phyloP scores from a whole-genome alignment of 345 rosid species.

The Hypericum perforatum region DNA sequence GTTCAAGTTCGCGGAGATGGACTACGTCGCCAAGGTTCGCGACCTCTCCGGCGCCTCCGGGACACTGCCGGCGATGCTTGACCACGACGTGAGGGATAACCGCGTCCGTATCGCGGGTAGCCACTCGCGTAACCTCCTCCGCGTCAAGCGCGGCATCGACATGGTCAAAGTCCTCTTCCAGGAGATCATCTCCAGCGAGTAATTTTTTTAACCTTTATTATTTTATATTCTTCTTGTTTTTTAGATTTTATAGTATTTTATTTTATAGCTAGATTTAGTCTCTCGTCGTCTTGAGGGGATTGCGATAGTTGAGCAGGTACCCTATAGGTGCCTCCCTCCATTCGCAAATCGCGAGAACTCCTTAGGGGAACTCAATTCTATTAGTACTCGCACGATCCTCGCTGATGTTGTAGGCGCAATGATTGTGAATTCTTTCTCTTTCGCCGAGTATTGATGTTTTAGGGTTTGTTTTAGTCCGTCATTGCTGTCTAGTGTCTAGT shows the following conservation, averaged over 20 bases:
- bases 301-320: no score
- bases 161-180: constrained; percentile 86
- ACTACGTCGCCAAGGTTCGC: constrained; percentile 87
- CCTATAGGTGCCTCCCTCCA: no score
- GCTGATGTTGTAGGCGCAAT: no score
- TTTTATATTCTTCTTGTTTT: background rate
- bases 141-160: constrained; percentile 94
- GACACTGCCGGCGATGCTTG: constrained; percentile 46
- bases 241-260: background rate
- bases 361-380: no score
- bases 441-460: no score
- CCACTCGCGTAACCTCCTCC: constrained; percentile 77
- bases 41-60: constrained; percentile 63
- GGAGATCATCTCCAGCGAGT: constrained; percentile 61
- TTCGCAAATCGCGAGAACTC: no score
- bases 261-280: no score
- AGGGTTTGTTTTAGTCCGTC: no score
- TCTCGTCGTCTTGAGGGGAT: no score
- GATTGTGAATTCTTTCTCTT: no score
- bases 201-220: constrained; percentile 14
- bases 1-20: constrained; percentile 93
- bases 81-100: constrained; percentile 43
- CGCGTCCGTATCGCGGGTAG: constrained; percentile 67
- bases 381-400: no score
- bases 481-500: no score